phyloP scores from a whole-genome alignment of 202 grass and related monocot genomes.

The Setaria viridis region DNA sequence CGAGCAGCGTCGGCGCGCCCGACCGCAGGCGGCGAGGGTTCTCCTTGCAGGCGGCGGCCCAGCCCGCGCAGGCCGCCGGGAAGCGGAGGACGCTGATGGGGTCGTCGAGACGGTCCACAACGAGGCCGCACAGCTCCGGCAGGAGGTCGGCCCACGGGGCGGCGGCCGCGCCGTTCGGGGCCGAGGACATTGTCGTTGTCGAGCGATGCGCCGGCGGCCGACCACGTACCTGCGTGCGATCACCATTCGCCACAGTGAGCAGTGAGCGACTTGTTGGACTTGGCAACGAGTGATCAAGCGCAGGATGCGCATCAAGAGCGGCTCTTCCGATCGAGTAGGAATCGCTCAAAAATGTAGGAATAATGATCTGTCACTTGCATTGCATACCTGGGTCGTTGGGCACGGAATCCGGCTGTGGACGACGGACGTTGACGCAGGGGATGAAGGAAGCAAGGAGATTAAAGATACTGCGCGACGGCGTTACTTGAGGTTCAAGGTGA shows the following conservation, averaged over 20 bases:
- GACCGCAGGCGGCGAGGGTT: background rate
- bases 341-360: background rate
- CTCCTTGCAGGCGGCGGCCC: conserved; percentile 14
- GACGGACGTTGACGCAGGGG: background rate
- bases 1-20: conserved; percentile 18
- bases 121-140: conserved; percentile 41
- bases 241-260: background rate
- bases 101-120: conserved; percentile 34
- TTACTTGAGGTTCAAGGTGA: background rate
- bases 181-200: background rate
- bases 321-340: background rate
- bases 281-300: background rate
- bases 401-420: background rate
- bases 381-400: background rate
- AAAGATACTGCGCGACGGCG: no score
- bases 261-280: background rate
- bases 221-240: background rate
- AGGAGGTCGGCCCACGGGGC: conserved; percentile 41
- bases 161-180: background rate
- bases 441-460: no score
- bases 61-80: conserved; percentile 21
- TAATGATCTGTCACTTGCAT: background rate
- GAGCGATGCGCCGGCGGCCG: background rate
- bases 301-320: background rate
- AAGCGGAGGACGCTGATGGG: conserved; percentile 21